A percentile compares a stretch with the other conserved stretches of the same genome.
These are phyloP conservation scores for Termitomyces heimii DNA, from an alignment of 768 basidiomycete species.

Conservation along the genomic window DNA sequence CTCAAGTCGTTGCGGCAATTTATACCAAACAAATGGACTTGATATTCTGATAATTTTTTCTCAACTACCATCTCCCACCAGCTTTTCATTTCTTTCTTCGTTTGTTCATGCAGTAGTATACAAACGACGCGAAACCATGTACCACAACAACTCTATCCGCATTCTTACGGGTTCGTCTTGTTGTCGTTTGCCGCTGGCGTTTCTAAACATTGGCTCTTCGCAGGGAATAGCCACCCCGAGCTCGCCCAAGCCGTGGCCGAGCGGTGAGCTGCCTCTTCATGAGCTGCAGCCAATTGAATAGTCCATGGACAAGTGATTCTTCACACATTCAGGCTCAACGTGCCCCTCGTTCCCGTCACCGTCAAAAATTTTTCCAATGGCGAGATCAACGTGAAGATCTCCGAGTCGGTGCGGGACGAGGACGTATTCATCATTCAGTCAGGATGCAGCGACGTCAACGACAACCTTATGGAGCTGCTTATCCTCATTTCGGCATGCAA, in stretches of 20 bases:
- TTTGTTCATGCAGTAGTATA: slow-evolving; percentile 34
- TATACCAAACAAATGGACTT: slow-evolving; percentile 27
- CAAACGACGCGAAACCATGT: slow-evolving; percentile 36
- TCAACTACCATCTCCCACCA: slow-evolving; percentile 20
- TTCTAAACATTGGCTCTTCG: slow-evolving; percentile 13
- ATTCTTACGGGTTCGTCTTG: slow-evolving; percentile 58
- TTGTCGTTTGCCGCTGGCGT: not conserved
- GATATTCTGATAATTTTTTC: slow-evolving; percentile 26
- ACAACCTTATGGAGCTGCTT: slow-evolving; percentile 97
- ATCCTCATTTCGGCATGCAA: slow-evolving; percentile 98
- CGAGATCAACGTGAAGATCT: slow-evolving; percentile 92
- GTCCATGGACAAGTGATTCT: slow-evolving; percentile 47
- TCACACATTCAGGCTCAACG: slow-evolving; percentile 66
- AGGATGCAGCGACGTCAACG: slow-evolving; percentile 85
- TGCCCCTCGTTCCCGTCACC: slow-evolving; percentile 78
- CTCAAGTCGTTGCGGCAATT: too few species aligned
- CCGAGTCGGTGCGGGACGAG: slow-evolving; percentile 93
- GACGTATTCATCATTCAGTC: slow-evolving; percentile 99
- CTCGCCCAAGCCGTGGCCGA: slow-evolving; percentile 94
- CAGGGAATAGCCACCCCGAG: slow-evolving; percentile 98
- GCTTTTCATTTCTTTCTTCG: slow-evolving; percentile 22
- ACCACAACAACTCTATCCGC: slow-evolving; percentile 77
- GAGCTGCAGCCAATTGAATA: slow-evolving; percentile 30
- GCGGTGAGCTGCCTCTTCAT: slow-evolving; percentile 75
- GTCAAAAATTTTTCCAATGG: slow-evolving; percentile 92